Evolutionary conservation across 2,329 filamentous ascomycete species (phyloP).

Genomic region (Penicillium sp.): DNA sequence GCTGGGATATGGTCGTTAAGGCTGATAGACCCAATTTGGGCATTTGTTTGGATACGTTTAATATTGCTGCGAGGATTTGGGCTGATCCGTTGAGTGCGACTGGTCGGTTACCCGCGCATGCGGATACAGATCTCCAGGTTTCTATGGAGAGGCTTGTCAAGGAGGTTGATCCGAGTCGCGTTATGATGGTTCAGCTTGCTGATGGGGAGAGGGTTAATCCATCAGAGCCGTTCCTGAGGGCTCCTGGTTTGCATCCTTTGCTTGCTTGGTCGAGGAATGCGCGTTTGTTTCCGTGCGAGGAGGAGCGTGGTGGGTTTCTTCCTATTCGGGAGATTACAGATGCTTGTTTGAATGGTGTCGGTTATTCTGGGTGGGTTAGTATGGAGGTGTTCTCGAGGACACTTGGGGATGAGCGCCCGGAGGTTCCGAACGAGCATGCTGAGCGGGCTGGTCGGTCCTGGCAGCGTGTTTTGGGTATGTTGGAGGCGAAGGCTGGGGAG

Average conservation of each 20-base stretch:
- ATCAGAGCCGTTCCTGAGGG: constrained; percentile 58
- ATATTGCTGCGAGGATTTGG: constrained; percentile 69
- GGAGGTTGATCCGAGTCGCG: constrained; percentile 60
- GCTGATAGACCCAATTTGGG: constrained; percentile 72
- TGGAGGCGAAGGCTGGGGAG: neutral
- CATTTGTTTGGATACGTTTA: constrained; percentile 75
- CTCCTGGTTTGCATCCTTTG: constrained; percentile 56
- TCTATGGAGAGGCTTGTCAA: constrained; percentile 58
- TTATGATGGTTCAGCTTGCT: constrained; percentile 74
- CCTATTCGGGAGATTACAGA: constrained; percentile 62
- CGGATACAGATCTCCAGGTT: constrained; percentile 53
- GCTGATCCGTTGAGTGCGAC: constrained; percentile 62
- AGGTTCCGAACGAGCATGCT: constrained; percentile 58
- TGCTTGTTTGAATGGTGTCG: constrained; percentile 60
- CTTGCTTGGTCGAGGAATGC: constrained; percentile 80
- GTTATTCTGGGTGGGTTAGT: constrained; percentile 68
- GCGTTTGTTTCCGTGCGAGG: constrained; percentile 65
- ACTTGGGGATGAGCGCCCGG: constrained; percentile 53
- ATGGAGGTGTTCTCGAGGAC: constrained; percentile 67
- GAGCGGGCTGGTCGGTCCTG: constrained; percentile 38
- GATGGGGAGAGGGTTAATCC: constrained; percentile 64
- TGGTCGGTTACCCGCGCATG: constrained; percentile 52
- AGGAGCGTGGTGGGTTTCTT: constrained; percentile 63
- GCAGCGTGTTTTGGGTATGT: constrained; percentile 12
- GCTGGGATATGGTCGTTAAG: constrained; percentile 65